These are phyloP conservation scores for Phytopythium chamaehyphon DNA, from an alignment of 352 stramenopile genomes.

Conservation along the genomic window DNA sequence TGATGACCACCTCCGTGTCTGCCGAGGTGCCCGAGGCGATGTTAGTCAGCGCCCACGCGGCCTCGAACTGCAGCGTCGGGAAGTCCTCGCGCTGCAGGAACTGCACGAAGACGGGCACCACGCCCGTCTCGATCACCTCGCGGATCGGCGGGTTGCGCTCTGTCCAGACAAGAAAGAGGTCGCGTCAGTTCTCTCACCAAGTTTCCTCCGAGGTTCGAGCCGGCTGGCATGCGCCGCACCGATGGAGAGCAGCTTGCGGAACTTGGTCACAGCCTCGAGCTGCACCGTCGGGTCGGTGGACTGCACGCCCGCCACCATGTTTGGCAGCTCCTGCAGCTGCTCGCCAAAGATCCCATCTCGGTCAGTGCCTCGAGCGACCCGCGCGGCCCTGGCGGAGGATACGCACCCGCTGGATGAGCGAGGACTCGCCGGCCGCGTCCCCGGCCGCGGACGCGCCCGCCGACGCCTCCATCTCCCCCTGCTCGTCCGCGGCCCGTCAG, in stretches of 20 bases:
- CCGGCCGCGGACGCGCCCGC: constrained; percentile 20
- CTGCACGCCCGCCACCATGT: constrained; percentile 93
- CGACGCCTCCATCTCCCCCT: constrained; percentile 18
- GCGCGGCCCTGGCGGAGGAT: not conserved
- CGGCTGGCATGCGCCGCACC: constrained; percentile 34
- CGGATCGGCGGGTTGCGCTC: constrained; percentile 99
- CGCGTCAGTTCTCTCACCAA: not conserved
- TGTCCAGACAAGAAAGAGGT: constrained; percentile 14
- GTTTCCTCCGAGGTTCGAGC: not conserved
- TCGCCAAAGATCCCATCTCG: constrained; percentile 1
- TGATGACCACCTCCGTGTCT: constrained; percentile 97
- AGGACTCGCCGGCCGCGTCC: constrained; percentile 40
- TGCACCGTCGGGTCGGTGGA: constrained; percentile 89
- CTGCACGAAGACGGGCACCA: constrained; percentile 98
- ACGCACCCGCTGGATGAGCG: constrained; percentile 52
- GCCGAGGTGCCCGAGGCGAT: constrained; percentile 98
- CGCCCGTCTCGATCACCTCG: constrained; percentile 97
- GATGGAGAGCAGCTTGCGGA: constrained; percentile 98
- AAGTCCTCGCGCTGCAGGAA: constrained; percentile 97
- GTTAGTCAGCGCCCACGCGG: constrained; percentile 99
- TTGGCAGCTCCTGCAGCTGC: constrained; percentile 92
- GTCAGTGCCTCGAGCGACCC: constrained; percentile 14
- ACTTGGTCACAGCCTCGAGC: constrained; percentile 97
- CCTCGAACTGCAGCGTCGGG: constrained; percentile 95
- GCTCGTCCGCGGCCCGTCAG: constrained; percentile 4